phyloP scores from a whole-genome alignment of 2,329 filamentous ascomycete genomes.

The Macrophomina tecta region DNA sequence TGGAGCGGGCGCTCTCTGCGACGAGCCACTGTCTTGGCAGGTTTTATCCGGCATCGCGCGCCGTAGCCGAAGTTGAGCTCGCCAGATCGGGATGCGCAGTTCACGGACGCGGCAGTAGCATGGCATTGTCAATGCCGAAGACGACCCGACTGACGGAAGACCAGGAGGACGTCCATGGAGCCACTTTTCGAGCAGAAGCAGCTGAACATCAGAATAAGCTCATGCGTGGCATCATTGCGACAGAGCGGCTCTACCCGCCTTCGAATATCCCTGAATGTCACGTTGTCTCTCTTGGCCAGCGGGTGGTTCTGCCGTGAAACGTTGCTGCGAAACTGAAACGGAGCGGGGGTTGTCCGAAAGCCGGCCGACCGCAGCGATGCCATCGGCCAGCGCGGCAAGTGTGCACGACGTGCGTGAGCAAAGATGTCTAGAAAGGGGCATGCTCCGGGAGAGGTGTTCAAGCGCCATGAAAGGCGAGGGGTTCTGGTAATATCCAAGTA shows the following conservation, averaged over 20 bases:
- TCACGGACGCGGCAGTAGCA: slow-evolving; percentile 14
- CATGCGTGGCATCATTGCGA: neutral
- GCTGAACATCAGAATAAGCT: neutral
- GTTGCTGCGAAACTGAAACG: slow-evolving; percentile 9
- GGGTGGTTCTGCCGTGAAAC: slow-evolving; percentile 3
- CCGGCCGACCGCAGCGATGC: slow-evolving; percentile 1
- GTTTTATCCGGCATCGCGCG: slow-evolving; percentile 8
- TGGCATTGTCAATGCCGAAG: slow-evolving; percentile 3
- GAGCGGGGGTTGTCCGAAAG: neutral
- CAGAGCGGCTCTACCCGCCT: neutral
- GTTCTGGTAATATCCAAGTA: neutral
- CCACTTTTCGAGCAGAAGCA: neutral
- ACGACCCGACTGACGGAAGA: neutral
- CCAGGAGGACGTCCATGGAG: neutral
- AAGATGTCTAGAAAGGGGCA: neutral
- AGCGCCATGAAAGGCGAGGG: neutral
- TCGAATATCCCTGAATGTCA: neutral
- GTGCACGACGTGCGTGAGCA: neutral
- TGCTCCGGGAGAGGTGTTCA: neutral
- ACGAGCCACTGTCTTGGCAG: slow-evolving; percentile 16
- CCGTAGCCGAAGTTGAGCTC: slow-evolving; percentile 3
- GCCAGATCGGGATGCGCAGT: slow-evolving; percentile 4
- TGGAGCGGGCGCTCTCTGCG: slow-evolving; percentile 2
- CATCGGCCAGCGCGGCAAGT: neutral
- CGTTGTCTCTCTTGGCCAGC: neutral